Conservation (phyloP, 2,329 filamentous ascomycete genomes). For the Fusarium sarcochroum region DNA sequence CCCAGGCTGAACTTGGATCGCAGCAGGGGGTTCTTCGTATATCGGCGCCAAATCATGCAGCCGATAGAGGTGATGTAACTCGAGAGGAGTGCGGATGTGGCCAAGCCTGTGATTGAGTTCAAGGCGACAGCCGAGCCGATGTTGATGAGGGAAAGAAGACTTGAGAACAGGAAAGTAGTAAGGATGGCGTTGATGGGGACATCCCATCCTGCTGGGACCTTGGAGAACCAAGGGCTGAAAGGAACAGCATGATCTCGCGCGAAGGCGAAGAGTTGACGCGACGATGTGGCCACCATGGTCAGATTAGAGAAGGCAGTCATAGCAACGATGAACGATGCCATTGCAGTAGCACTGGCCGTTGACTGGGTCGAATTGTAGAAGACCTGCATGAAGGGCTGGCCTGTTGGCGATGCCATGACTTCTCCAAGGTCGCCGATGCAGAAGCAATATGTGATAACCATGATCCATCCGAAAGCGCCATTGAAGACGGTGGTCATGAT, state of each 20-base stretch:
- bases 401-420: slow-evolving; percentile 36
- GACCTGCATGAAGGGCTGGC: slow-evolving; percentile 44
- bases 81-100: slow-evolving; percentile 36
- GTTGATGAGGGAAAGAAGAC: slow-evolving; percentile 41
- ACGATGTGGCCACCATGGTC: slow-evolving; percentile 42
- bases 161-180: slow-evolving; percentile 36
- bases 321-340: slow-evolving; percentile 39
- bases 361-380: slow-evolving; percentile 43
- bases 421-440: slow-evolving; percentile 41
- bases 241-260: slow-evolving; percentile 43
- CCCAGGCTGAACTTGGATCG: slow-evolving; percentile 39
- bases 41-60: slow-evolving; percentile 44
- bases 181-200: slow-evolving; percentile 42
- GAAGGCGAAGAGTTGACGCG: slow-evolving; percentile 42
- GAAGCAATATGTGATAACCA: slow-evolving; percentile 44
- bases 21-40: slow-evolving; percentile 26
- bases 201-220: slow-evolving; percentile 32
- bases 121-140: slow-evolving; percentile 40
- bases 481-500: slow-evolving; percentile 42
- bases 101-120: slow-evolving; percentile 40
- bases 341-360: slow-evolving; percentile 32
- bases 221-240: slow-evolving; percentile 42
- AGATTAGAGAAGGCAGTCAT: slow-evolving; percentile 45
- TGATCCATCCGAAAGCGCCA: slow-evolving; percentile 43
- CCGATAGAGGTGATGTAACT: slow-evolving; percentile 44